Evolutionary conservation across 768 basidiomycete genomes (phyloP).

Genomic region (Macrolepiota dolichaula): DNA sequence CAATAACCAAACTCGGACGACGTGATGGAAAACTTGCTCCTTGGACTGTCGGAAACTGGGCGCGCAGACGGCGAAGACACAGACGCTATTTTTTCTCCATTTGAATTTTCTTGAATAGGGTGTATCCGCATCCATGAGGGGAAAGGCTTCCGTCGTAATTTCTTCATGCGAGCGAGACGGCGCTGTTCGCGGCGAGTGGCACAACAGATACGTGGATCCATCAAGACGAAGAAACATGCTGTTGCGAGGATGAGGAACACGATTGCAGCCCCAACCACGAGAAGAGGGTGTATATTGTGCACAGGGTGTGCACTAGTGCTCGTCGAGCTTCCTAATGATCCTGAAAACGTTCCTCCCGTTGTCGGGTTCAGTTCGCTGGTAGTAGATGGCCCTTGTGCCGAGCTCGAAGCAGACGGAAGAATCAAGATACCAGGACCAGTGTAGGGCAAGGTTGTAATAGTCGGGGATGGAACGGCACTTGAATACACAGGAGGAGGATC

Average conservation of each 20-base stretch:
- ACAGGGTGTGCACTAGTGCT: neutral
- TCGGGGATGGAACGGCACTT: neutral
- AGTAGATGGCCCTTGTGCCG: neutral
- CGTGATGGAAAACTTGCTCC: constrained; percentile 13
- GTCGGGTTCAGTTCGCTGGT: neutral
- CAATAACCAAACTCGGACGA: constrained; percentile 14
- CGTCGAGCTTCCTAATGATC: neutral
- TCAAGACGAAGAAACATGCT: constrained; percentile 1
- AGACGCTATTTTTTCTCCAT: neutral
- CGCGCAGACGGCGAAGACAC: neutral
- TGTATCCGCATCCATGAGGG: constrained; percentile 2
- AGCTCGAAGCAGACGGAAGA: neutral
- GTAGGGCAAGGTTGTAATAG: constrained; percentile 1
- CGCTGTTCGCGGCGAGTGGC: neutral
- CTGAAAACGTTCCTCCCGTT: neutral
- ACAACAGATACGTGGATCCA: constrained; percentile 4
- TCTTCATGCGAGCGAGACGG: neutral
- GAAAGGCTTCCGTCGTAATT: neutral
- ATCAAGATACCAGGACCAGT: constrained; percentile 5
- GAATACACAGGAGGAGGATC: neutral
- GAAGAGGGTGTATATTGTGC: neutral
- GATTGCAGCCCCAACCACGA: constrained; percentile 2
- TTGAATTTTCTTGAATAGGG: neutral
- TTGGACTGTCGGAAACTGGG: neutral
- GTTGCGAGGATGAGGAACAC: neutral